A percentile compares a stretch with the other conserved stretches of the same genome.
Conservation (phyloP, 2,329 filamentous ascomycete species). For the Sordariomycetes sp. region DNA sequence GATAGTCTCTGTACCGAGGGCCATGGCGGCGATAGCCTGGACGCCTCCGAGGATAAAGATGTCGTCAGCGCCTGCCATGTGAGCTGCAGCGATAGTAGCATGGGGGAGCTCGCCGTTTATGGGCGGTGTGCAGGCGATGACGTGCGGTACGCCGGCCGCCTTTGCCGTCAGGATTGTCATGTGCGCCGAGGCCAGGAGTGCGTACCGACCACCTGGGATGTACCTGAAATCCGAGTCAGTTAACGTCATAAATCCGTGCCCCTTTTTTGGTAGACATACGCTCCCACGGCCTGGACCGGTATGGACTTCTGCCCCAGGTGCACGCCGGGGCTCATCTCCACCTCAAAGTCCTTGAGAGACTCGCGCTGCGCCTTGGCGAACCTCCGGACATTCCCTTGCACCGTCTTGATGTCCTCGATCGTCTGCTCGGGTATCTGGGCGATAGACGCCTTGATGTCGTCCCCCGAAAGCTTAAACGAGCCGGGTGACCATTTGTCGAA, state of each 20-base stretch:
- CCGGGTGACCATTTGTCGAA: too few relatives aligned
- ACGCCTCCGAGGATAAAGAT: conserved; percentile 40
- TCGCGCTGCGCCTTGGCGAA: conserved; percentile 16
- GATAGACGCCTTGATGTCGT: too few relatives aligned
- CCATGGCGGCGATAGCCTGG: conserved; percentile 42
- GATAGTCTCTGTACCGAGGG: conserved; percentile 35
- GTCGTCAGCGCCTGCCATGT: conserved; percentile 21
- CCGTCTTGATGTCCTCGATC: too few relatives aligned
- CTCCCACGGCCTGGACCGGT: conserved; percentile 32
- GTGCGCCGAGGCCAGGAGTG: conserved; percentile 39
- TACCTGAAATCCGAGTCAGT: conserved; percentile 14
- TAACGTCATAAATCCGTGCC: too few relatives aligned
- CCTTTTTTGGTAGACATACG: conserved; percentile 18
- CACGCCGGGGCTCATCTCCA: conserved; percentile 37
- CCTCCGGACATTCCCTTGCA: too few relatives aligned
- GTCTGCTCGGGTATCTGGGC: too few relatives aligned
- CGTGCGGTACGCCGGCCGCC: conserved; percentile 37
- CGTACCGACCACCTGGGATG: conserved; percentile 40
- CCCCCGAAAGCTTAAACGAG: too few relatives aligned
- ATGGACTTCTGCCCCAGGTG: conserved; percentile 38
- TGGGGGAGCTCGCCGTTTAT: conserved; percentile 34
- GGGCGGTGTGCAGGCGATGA: conserved; percentile 40
- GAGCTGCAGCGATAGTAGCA: conserved; percentile 38
- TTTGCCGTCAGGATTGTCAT: conserved; percentile 47
- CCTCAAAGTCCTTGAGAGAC: conserved; percentile 31